Conservation (phyloP, 2,329 filamentous ascomycete species). For the Cercospora zeae-maydis region DNA sequence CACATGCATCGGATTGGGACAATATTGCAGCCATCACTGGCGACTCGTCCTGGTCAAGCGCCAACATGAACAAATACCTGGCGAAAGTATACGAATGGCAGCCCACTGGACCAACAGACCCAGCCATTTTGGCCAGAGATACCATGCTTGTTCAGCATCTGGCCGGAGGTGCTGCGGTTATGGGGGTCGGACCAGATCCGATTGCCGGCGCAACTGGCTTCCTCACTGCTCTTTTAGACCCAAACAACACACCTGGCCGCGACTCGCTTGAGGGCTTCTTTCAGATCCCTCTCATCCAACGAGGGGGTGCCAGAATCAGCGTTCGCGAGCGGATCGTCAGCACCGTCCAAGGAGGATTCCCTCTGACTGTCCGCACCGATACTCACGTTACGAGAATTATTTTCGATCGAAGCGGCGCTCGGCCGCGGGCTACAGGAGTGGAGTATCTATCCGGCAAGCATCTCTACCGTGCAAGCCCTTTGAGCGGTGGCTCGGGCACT, state of each 20-base stretch:
- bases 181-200: slow-evolving; percentile 31
- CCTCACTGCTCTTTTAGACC: slow-evolving; percentile 48
- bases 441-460: slow-evolving; percentile 40
- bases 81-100: slow-evolving; percentile 42
- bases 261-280: slow-evolving; percentile 52
- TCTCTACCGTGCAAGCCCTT: slow-evolving; percentile 40
- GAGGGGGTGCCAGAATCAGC: slow-evolving; percentile 51
- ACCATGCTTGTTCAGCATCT: slow-evolving; percentile 22
- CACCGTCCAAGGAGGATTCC: slow-evolving; percentile 48
- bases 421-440: slow-evolving; percentile 45
- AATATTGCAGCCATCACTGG: slow-evolving; percentile 57
- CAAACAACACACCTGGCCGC: slow-evolving; percentile 38
- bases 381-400: slow-evolving; percentile 62
- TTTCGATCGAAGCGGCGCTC: slow-evolving; percentile 56
- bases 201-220: slow-evolving; percentile 45
- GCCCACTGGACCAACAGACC: slow-evolving; percentile 23
- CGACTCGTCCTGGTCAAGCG: slow-evolving; percentile 55
- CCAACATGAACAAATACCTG: slow-evolving; percentile 58
- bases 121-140: slow-evolving; percentile 24
- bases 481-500: slow-evolving; percentile 34
- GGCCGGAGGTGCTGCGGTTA: slow-evolving; percentile 23
- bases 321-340: slow-evolving; percentile 55
- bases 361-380: slow-evolving; percentile 57
- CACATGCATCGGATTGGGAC: slow-evolving; percentile 57
- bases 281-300: slow-evolving; percentile 56